A percentile compares a stretch with the other conserved stretches of the same genome.
Conservation (phyloP, 2,329 filamentous ascomycete species). For the Botrytis fragariae region DNA sequence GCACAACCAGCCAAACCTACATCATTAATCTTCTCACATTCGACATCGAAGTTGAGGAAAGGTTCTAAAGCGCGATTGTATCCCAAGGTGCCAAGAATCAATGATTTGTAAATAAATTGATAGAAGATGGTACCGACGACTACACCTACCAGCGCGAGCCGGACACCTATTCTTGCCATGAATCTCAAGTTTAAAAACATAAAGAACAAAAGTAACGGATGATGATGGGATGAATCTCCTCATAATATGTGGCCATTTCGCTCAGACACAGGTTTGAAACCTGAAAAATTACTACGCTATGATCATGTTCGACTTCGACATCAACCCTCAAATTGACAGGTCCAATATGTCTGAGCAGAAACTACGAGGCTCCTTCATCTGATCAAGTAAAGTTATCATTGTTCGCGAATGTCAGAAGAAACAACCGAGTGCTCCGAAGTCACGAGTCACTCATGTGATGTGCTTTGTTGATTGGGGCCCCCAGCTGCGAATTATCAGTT, state of each 20-base stretch:
- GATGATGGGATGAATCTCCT: background rate
- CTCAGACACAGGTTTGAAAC: slow-evolving; percentile 9
- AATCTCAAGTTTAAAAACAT: background rate
- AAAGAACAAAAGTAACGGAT: background rate
- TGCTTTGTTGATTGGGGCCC: background rate
- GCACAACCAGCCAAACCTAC: slow-evolving; percentile 34
- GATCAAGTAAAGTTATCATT: background rate
- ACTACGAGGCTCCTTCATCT: background rate
- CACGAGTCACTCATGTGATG: background rate
- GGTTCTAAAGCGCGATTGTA: slow-evolving; percentile 36
- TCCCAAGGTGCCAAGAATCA: slow-evolving; percentile 37
- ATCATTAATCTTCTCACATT: slow-evolving; percentile 31
- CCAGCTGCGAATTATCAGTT: background rate
- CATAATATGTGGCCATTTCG: background rate
- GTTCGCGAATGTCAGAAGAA: background rate
- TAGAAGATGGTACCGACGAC: slow-evolving; percentile 33
- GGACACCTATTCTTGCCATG: slow-evolving; percentile 15
- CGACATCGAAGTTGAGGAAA: slow-evolving; percentile 38
- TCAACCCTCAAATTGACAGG: background rate
- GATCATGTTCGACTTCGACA: background rate
- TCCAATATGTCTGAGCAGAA: background rate
- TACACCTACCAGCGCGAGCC: slow-evolving; percentile 17
- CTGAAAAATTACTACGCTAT: background rate
- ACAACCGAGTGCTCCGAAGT: background rate
- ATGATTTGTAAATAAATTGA: slow-evolving; percentile 35